Conservation (phyloP, 352 stramenopile genomes). For the Phytophthora litchii region DNA sequence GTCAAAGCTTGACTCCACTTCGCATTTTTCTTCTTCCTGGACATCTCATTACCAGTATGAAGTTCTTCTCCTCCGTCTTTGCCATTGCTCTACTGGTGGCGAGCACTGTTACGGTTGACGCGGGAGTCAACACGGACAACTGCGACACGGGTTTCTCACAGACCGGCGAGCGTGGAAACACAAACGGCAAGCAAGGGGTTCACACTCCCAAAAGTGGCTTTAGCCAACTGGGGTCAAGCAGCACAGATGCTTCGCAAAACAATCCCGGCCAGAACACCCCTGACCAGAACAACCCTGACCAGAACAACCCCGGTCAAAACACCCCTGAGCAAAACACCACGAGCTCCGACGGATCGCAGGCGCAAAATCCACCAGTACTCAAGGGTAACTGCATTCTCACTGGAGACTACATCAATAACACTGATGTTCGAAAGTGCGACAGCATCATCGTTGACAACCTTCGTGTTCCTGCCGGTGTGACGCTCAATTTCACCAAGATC, state of each 20-base stretch:
- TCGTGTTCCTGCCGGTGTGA: slow-evolving; percentile 33
- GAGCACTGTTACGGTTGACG: slow-evolving; percentile 5
- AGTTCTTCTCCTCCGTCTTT: slow-evolving; percentile 16
- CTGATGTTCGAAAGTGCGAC: slow-evolving; percentile 22
- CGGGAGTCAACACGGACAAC: slow-evolving; percentile 10
- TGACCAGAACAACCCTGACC: neutral
- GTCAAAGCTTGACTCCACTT: neutral
- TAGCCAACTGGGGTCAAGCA: slow-evolving; percentile 3
- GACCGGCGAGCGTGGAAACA: neutral
- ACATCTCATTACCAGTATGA: slow-evolving; percentile 6
- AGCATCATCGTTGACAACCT: slow-evolving; percentile 30
- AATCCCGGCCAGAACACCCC: slow-evolving; percentile 3
- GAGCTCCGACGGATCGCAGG: slow-evolving; percentile 13
- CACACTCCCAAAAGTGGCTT: slow-evolving; percentile 1
- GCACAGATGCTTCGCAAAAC: neutral
- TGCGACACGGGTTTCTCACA: slow-evolving; percentile 11
- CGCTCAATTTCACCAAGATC: slow-evolving; percentile 37
- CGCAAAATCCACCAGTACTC: slow-evolving; percentile 6
- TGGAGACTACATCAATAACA: slow-evolving; percentile 35
- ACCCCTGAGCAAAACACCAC: slow-evolving; percentile 1
- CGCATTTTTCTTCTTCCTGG: neutral
- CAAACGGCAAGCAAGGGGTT: slow-evolving; percentile 11
- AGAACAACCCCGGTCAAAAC: slow-evolving; percentile 4
- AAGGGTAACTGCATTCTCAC: slow-evolving; percentile 33
- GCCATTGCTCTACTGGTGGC: slow-evolving; percentile 10